Conservation (phyloP, 306 rosid genomes). For the Vicia villosa region DNA sequence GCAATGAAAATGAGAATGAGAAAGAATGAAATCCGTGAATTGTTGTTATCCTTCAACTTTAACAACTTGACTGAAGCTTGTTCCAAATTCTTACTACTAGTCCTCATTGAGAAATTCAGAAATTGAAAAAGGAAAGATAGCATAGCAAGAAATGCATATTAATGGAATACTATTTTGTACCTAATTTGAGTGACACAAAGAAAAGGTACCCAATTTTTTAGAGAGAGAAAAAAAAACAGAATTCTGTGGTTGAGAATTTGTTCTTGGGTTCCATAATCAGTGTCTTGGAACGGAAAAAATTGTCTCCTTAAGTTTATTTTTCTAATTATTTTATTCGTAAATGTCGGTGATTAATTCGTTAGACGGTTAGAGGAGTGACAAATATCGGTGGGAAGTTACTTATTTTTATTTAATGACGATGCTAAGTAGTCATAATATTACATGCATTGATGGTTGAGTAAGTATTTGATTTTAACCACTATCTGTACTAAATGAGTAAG, state of each 20-base stretch:
- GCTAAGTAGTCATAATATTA: too few relatives aligned
- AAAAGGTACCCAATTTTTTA: too few relatives aligned
- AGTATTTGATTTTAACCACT: too few relatives aligned
- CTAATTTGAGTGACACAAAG: not conserved
- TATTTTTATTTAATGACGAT: too few relatives aligned
- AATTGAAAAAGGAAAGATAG: not conserved
- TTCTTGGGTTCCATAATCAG: not conserved
- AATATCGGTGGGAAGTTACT: too few relatives aligned
- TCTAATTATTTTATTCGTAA: too few relatives aligned
- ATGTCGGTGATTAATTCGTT: too few relatives aligned
- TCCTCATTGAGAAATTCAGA: not conserved
- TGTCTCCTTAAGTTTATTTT: not conserved
- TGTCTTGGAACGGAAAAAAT: not conserved
- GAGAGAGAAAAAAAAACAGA: not conserved
- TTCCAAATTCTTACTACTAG: slow-evolving; percentile 33
- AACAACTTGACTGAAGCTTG: slow-evolving; percentile 50
- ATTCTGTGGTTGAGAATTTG: not conserved
- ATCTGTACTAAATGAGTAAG: too few relatives aligned
- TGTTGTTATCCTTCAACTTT: slow-evolving; percentile 41
- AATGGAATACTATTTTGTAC: not conserved
- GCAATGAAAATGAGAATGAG: slow-evolving; percentile 59
- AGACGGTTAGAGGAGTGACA: too few relatives aligned
- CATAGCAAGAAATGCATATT: slow-evolving; percentile 16
- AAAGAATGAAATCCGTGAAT: slow-evolving; percentile 50
- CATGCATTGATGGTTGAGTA: too few relatives aligned